A percentile compares a stretch with the other conserved stretches of the same genome.
These are phyloP conservation scores for Lentinula edodes DNA, from an alignment of 768 basidiomycete species.

Conservation along the genomic window DNA sequence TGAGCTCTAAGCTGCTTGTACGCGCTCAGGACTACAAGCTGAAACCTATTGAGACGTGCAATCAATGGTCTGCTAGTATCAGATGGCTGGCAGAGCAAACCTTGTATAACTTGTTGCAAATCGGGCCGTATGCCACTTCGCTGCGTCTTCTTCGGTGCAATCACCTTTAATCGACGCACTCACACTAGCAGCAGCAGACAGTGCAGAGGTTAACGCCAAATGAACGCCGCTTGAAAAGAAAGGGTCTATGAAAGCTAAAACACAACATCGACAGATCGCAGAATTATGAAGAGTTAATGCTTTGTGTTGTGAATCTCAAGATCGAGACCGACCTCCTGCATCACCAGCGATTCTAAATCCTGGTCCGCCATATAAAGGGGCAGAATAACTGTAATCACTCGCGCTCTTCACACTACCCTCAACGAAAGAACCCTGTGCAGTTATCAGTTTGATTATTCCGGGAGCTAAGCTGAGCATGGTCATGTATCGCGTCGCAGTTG, in stretches of 20 bases:
- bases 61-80: neutral
- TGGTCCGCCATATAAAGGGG: conserved; percentile 46
- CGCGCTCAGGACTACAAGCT: conserved; percentile 64
- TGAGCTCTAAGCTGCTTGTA: conserved; percentile 70
- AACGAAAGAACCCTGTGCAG: conserved; percentile 25
- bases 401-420: conserved; percentile 46
- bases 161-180: conserved; percentile 50
- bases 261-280: neutral
- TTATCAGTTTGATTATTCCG: conserved; percentile 13
- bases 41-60: conserved; percentile 35
- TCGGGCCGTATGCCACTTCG: conserved; percentile 51
- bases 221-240: conserved; percentile 64
- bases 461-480: conserved; percentile 21
- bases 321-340: conserved; percentile 45
- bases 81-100: conserved; percentile 19
- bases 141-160: conserved; percentile 40
- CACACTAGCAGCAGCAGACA: conserved; percentile 52
- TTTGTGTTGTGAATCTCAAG: neutral
- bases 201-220: conserved; percentile 57
- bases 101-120: conserved; percentile 56
- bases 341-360: conserved; percentile 61
- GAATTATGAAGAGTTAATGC: neutral
- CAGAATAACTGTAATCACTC: conserved; percentile 62
- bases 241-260: conserved; percentile 55
- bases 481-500: conserved; percentile 20